Conservation (phyloP, 1,284 basidiomycete genomes). For the Puccinia polysora region DNA sequence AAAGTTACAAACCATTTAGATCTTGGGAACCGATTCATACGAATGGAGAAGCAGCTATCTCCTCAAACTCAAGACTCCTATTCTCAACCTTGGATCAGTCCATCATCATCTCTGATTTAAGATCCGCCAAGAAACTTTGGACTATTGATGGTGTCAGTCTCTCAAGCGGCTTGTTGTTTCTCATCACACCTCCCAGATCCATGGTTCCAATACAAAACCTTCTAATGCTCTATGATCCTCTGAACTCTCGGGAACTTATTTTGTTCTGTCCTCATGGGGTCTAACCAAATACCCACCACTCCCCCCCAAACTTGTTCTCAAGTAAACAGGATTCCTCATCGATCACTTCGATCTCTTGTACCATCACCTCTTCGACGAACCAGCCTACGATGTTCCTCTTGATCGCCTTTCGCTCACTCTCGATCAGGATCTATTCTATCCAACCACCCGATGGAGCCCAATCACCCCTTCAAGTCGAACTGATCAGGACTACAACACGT, state of each 20-base stretch:
- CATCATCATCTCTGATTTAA: constrained; percentile 73
- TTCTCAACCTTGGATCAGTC: constrained; percentile 83
- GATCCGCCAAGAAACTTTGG: constrained; percentile 69
- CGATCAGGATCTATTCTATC: constrained; percentile 57
- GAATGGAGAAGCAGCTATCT: constrained; percentile 74
- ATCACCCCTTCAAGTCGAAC: neutral
- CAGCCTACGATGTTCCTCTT: constrained; percentile 44
- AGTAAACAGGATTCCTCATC: constrained; percentile 57
- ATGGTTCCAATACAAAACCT: too few species aligned
- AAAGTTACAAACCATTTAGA: constrained; percentile 48
- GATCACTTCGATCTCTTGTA: constrained; percentile 56
- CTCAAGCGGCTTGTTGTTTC: constrained; percentile 16
- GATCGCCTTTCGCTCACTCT: constrained; percentile 56
- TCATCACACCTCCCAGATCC: constrained; percentile 45
- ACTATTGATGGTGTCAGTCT: constrained; percentile 72
- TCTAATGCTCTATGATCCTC: too few species aligned
- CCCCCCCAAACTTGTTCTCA: constrained; percentile 54
- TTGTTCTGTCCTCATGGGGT: too few species aligned
- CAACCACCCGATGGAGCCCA: constrained; percentile 48
- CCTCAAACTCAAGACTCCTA: constrained; percentile 71
- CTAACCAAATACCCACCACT: constrained; percentile 66
- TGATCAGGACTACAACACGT: constrained; percentile 55
- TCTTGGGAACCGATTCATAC: constrained; percentile 70
- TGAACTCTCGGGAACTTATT: too few species aligned
- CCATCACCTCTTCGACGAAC: constrained; percentile 49